Percentiles rank a stretch among this genome's conserved stretches.
These are phyloP conservation scores for Mariannaea sp. DNA, from an alignment of 2,329 filamentous ascomycete genomes.

Conservation along the genomic window DNA sequence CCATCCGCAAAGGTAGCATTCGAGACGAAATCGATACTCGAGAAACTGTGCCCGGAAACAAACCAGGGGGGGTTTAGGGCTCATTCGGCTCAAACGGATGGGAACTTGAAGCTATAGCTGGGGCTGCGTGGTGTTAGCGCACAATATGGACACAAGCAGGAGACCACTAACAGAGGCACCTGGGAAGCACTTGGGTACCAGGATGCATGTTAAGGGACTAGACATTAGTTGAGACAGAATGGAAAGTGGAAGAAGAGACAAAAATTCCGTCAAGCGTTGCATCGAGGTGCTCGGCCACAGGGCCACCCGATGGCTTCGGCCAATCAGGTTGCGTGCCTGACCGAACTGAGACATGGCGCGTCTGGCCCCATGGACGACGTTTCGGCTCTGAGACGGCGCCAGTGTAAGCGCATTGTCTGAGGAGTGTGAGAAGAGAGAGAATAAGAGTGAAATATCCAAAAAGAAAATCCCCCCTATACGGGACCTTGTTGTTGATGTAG, in stretches of 20 bases:
- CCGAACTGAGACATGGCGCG: constrained; percentile 18
- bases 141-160: neutral
- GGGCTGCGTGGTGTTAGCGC: constrained; percentile 6
- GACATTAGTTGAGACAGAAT: neutral
- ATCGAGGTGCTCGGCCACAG: constrained; percentile 19
- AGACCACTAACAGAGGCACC: neutral
- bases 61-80: no score
- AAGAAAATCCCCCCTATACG: neutral
- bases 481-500: no score
- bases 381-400: constrained; percentile 28
- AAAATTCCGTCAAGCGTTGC: constrained; percentile 26
- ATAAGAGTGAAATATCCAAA: neutral
- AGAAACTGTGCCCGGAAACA: constrained; percentile 9
- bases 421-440: constrained; percentile 17
- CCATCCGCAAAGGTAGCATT: constrained; percentile 26
- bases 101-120: neutral
- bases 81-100: constrained; percentile 3
- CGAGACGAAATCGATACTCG: constrained; percentile 29
- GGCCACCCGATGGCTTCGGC: constrained; percentile 22
- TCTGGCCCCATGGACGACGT: constrained; percentile 31
- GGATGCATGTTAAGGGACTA: neutral
- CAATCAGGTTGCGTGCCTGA: constrained; percentile 23
- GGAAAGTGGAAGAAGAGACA: neutral
- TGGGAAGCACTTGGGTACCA: neutral
- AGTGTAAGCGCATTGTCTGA: constrained; percentile 24